Evolutionary conservation across 352 stramenopile species (phyloP), one percentile per base, ranked within the genome.

Genomic region (Globisporangium nodosum): DNA sequence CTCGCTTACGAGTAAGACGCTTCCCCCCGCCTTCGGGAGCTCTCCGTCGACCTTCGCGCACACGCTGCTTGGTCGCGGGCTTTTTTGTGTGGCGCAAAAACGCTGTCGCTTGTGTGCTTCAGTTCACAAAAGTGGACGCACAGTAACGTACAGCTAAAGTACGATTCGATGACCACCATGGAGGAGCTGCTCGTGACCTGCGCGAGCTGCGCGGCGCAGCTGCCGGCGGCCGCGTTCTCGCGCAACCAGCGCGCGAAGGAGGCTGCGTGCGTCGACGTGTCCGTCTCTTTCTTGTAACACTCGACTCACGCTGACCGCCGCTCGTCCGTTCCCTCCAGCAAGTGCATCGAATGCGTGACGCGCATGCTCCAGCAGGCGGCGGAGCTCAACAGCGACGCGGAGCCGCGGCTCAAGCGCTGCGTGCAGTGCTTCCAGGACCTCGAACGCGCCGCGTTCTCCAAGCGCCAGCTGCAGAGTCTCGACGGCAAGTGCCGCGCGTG

Each of bases 371-470:
- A 65, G 43, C 37, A 62, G 39, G 55, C 40, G 1, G 40, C 61
- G 7, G 43, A 68, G 15, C 31, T 58, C 11, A 61, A 78, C 40
- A 46, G 54, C 43, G 20, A 11, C 43, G 43, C 51, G 15, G 66
- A 64, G 33, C 49, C 63, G 24, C 68, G 76, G 13, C 60, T 82
- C 24, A 90, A 90, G 56, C 71, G 73, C 20, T 91, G 81, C 53
- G 70, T 88, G 24, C 81, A 91, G 64, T 91, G 81, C 71, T 91
- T 90, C 61, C 76, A 83, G 52, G 76, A 78, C 43, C 60, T 87
- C n/a, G 55, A 72, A 0, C 83, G 82, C 52, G 58, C 70, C 3
- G 68, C 60, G 18, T 91, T 88, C 58, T 91, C 81, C 56, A 91
- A 91, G 68, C 79, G 81, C 9, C 81, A 91, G 67, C 70, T 69